A percentile compares a stretch with the other conserved stretches of the same genome.
Conservation (phyloP, 2,329 filamentous ascomycete genomes). For the Penicillium sp. region DNA sequence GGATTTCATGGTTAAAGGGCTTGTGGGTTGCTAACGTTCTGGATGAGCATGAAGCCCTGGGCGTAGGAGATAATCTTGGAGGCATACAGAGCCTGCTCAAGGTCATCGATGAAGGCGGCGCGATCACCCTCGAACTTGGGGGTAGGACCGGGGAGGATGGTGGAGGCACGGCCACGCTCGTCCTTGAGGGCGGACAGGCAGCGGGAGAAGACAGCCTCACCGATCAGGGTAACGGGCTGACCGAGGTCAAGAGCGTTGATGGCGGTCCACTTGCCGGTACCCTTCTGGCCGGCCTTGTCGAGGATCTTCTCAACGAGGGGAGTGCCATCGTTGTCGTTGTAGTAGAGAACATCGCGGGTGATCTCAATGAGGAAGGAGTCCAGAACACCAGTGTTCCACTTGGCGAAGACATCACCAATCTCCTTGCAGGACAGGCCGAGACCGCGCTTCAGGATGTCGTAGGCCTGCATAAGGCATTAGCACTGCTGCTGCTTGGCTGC, state of each 20-base stretch:
- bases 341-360: slow-evolving; percentile 98
- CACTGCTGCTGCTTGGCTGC: neutral
- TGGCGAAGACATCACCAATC: slow-evolving; percentile 89
- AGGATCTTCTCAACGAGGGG: slow-evolving; percentile 98
- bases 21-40: slow-evolving; percentile 75
- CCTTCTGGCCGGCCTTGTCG: slow-evolving; percentile 98
- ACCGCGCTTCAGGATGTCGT: slow-evolving; percentile 99
- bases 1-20: too few species aligned
- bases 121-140: slow-evolving; percentile 87
- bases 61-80: slow-evolving; percentile 99
- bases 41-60: slow-evolving; percentile 99
- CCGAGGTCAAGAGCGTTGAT: slow-evolving; percentile 98
- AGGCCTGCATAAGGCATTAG: slow-evolving; percentile 66
- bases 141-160: slow-evolving; percentile 75
- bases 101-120: slow-evolving; percentile 91
- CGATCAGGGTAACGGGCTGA: slow-evolving; percentile 97
- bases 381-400: slow-evolving; percentile 98
- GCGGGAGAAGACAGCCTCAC: slow-evolving; percentile 92
- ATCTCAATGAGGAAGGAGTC: slow-evolving; percentile 99
- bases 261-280: slow-evolving; percentile 99
- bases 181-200: slow-evolving; percentile 94
- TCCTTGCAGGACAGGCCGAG: slow-evolving; percentile 88
- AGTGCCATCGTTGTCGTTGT: slow-evolving; percentile 89
- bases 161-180: slow-evolving; percentile 82
- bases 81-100: slow-evolving; percentile 98